Evolutionary conservation across 208 protist species (phyloP), one percentile per base, ranked within the genome.

Genomic region (Leishmania arabica): DNA sequence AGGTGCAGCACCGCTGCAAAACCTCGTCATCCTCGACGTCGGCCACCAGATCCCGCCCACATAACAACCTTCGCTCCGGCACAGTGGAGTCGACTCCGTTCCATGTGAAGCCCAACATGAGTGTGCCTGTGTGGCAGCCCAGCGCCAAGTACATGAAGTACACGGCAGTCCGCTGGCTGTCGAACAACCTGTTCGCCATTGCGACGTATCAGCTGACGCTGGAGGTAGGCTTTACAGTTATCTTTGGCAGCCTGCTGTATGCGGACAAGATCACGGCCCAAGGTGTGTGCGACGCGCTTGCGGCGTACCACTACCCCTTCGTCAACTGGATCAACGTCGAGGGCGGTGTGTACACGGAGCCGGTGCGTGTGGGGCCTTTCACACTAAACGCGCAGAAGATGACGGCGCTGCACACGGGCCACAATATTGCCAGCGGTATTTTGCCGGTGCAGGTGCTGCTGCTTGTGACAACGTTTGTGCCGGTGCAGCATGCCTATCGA

Each of bases 121-220:
- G 31, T 58, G 34, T 84, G 6, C 85, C 81, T 1, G 3, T 85
- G 27, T 90, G 87, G 89, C 79, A 86, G 81, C 87, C 89, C 31
- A 85, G 80, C 54, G 82, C 80, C 15, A 65, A 73, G 34, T 89
- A 79, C 56, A 89, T 90, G 90, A 80, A 79, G 75, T 93, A 84
- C 70, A 69, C 66, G 17, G 75, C 84, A 31, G 78, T 93, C 13
- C 79, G 80, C 47, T 96, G 86, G 86, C 68, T 94, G 9, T 89
- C 89, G 7, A 75, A 85, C 69, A 93, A 96, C 72, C 84, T 92
- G 13, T 81, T 93, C 82, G 58, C 82, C 27, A 58, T 96, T 56
- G 91, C 92, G 27, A 89, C 86, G 31, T 94, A 92, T 65, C 92
- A 96, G 79, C 87, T 96, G n/a, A 60, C 83, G 27, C 80, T 96